A percentile compares a stretch with the other conserved stretches of the same genome.
Evolutionary conservation across 352 stramenopile species (phyloP).

Genomic region (Aphanomyces stellatus): DNA sequence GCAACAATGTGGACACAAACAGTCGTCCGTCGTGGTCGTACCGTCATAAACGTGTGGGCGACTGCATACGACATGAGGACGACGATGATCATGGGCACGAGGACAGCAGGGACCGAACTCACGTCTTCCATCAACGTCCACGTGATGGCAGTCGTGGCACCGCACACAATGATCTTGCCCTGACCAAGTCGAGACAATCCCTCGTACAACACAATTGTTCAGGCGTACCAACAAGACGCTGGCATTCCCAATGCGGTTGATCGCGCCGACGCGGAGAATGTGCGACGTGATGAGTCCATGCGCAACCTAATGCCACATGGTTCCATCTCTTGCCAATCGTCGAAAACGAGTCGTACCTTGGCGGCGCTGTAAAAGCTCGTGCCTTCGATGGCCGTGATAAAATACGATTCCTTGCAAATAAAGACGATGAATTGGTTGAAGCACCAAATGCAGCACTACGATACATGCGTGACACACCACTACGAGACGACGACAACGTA

Average conservation of each 20-base stretch:
- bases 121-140: slow-evolving; percentile 64
- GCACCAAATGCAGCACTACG: slow-evolving; percentile 74
- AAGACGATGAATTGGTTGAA: slow-evolving; percentile 80
- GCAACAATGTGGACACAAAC: neutral
- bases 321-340: no score
- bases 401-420: slow-evolving; percentile 75
- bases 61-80: slow-evolving; percentile 66
- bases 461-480: slow-evolving; percentile 5
- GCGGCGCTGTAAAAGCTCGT: slow-evolving; percentile 65
- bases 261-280: slow-evolving; percentile 47
- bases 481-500: slow-evolving; percentile 27
- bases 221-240: slow-evolving; percentile 37
- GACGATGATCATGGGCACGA: slow-evolving; percentile 56
- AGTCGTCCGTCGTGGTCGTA: slow-evolving; percentile 18
- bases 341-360: no score
- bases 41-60: slow-evolving; percentile 76
- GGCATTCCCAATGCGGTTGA: slow-evolving; percentile 59
- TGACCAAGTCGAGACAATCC: no score
- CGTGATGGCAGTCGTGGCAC: slow-evolving; percentile 48
- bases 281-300: slow-evolving; percentile 66
- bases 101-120: slow-evolving; percentile 23
- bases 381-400: slow-evolving; percentile 73
- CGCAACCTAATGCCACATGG: no score
- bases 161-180: slow-evolving; percentile 70
- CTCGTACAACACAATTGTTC: no score